Conservation (phyloP, 805 yeast genomes). For the Saccharomyces eubayanus region DNA sequence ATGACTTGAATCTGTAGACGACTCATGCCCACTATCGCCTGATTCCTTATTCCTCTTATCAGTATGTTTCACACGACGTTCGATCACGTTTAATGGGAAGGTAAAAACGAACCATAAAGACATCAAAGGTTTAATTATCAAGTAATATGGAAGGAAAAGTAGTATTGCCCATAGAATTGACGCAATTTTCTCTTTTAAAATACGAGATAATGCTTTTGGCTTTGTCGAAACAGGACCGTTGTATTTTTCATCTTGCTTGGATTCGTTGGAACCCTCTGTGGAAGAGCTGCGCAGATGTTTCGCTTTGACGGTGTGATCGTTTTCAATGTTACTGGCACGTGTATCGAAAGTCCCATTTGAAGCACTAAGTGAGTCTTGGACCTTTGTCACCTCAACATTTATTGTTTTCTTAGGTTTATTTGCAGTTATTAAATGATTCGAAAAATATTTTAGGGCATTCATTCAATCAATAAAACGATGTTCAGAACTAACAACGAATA, state of each 20-base stretch:
- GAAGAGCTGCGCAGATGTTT: neutral
- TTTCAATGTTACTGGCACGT: neutral
- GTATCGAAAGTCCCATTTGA: neutral
- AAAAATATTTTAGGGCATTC: conserved; percentile 6
- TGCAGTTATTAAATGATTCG: neutral
- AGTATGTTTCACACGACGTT: conserved; percentile 7
- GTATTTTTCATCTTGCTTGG: neutral
- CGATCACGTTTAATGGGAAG: conserved; percentile 45
- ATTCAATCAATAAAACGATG: neutral
- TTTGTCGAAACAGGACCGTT: neutral
- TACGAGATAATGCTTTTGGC: neutral
- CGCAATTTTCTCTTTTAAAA: neutral
- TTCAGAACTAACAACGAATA: neutral
- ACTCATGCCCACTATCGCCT: neutral
- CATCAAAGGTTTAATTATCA: conserved; percentile 45
- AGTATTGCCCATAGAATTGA: conserved; percentile 24
- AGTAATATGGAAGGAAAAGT: conserved; percentile 41
- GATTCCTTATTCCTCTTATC: neutral
- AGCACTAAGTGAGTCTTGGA: neutral
- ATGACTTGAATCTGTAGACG: neutral
- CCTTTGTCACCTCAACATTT: neutral
- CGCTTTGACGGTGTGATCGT: neutral
- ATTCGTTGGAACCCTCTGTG: neutral
- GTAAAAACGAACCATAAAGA: conserved; percentile 44
- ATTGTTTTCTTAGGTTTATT: neutral